phyloP scores from a whole-genome alignment of 2,329 filamentous ascomycete genomes.

The Celoporthe dispersa region DNA sequence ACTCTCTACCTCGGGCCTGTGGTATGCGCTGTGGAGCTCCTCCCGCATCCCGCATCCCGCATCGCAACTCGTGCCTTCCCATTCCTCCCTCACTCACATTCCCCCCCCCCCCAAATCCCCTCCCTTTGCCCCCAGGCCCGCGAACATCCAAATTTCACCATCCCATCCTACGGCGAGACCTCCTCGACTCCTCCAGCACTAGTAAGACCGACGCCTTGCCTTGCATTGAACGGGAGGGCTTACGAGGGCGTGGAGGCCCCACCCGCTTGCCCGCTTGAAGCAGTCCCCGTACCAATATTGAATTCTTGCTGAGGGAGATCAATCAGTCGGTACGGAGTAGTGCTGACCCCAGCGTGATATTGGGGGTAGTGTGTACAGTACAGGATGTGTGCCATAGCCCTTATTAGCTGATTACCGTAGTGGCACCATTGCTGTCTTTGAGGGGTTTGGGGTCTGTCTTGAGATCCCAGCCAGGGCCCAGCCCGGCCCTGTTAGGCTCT shows the following conservation, averaged over 20 bases:
- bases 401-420: background rate
- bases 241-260: slow-evolving; percentile 2
- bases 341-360: background rate
- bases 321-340: slow-evolving; percentile 1
- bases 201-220: slow-evolving; percentile 8
- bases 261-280: background rate
- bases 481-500: background rate
- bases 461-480: background rate
- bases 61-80: background rate
- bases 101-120: background rate
- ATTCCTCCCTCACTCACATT: background rate
- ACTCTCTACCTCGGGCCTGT: background rate
- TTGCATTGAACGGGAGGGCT: background rate
- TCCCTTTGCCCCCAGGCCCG: background rate
- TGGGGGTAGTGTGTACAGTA: background rate
- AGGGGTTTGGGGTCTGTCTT: background rate
- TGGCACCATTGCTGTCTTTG: background rate
- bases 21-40: background rate
- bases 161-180: background rate
- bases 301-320: background rate
- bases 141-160: background rate
- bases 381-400: background rate
- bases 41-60: background rate
- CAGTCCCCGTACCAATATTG: slow-evolving; percentile 1
- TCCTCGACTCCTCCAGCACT: background rate